Evolutionary conservation across 345 rosid species (phyloP), one percentile per base, ranked within the genome.

Genomic region (Bruguiera gymnorhiza): DNA sequence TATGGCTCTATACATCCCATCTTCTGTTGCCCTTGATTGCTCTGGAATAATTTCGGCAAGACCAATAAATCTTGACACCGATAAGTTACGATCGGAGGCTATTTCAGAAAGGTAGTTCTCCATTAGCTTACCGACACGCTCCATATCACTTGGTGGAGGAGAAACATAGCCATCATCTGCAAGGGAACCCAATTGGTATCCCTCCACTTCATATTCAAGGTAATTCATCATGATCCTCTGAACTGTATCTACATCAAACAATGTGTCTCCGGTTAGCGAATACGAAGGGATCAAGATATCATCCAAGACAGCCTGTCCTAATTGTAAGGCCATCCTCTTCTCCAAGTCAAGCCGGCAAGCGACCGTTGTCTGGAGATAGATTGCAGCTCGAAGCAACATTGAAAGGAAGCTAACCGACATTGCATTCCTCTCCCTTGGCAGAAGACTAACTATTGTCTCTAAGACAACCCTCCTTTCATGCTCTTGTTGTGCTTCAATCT

Each of bases 341-440:
- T 94, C 98, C 74, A 94, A 79, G 78, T 88, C 98, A 51, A 94
- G 92, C 59, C 97, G 81, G 75, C 98, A 94, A 79, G 97, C 96
- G 59, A 94, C 85, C 6, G 97, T 94, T 70, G 98, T 91, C 76
- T 94, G 90, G 0, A 94, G 93, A 82, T 86, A 86, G 70, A 88
- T 88, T 6, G 97, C 86, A 23, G 98, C 90, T 0, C 97, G 87
- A 62, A 89, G 90, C 76, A 94, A 82, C 96, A 89, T 83, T 0
- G 98, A 94, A 2, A 94, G 87, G 81, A 94, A 94, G 77, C 97
- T 89, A 36, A 94, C 97, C 0, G 98, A 91, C 83, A 91, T 62
- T 62, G 85, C 86, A 71, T 88, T 85, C 59, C 71, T 83, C 82
- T 94, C 97, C 80, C 89, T 84, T 8, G 98, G 98, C 39, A 91